Base-by-base conservation (phyloP, 2,329 filamentous ascomycete species). In the Thielaviopsis musarum region DNA sequence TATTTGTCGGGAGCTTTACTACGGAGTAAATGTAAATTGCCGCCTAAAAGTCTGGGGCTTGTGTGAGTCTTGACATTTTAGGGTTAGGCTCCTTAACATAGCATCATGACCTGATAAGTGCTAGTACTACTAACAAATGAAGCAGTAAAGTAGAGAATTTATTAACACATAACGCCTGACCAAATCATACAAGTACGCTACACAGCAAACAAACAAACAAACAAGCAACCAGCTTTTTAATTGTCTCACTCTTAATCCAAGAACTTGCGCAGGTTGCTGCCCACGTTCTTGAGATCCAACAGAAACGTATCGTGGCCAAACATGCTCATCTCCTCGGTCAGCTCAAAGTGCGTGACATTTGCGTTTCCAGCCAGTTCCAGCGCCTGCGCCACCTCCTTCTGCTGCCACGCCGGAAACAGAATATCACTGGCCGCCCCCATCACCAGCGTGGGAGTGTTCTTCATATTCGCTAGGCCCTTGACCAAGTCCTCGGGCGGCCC, bases 251-350 rank as follows among this genome's bases (percentile, higher is more conserved):
- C 19, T 22, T 53, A 91, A 0, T 78, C 79, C 65, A 98, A 70
- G 70, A 98, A 98, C 65, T 79, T 79, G 66, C 82, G 83, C 54
- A 98, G 74, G 56, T 84, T 87, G 0, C 89, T 90, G 3, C 93
- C 93, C 56, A 98, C 88, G 65, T 95, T 87, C 73, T 95, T 84
- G 60, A 97, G 72, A 71, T 98, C 93, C 52, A 98, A 74, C 67
- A 98, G 71, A 69, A 98, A 98, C 0, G 91, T 97, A 69, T 98
- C 93, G 67, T 98, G 93, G 0, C 93, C 93, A 69, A 98, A 98
- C 66, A 95, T 73, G 66, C 90, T 95, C 71, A 93, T 82, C 72
- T 97, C 90, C 73, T 97, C 89, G 38, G 91, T 93, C 56, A 98
- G 74, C 74, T 98, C 93, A 15, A 93, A 80, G 70, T 98, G 90